Conservation (phyloP, 805 yeast genomes). For the Candida andamanensis region DNA sequence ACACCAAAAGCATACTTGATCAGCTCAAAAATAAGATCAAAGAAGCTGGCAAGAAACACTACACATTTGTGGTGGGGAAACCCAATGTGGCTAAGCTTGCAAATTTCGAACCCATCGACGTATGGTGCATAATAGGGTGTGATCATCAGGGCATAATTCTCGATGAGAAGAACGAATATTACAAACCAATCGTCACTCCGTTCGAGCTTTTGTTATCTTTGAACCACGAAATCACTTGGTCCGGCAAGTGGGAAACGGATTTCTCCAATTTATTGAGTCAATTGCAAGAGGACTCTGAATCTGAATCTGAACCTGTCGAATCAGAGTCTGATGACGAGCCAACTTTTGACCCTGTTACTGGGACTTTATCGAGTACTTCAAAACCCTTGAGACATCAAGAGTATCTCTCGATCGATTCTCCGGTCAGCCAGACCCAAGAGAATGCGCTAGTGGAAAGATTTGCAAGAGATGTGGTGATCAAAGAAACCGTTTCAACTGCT, state of each 20-base stretch:
- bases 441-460: conserved; percentile 49
- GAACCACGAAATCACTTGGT: conserved; percentile 74
- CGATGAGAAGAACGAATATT: conserved; percentile 74
- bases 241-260: conserved; percentile 89
- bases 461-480: conserved; percentile 57
- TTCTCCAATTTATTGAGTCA: conserved; percentile 50
- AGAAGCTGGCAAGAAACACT: conserved; percentile 83
- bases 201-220: conserved; percentile 84
- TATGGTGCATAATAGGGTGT: conserved; percentile 94
- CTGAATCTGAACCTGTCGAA: conserved; percentile 21
- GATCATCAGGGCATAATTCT: conserved; percentile 88
- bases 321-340: conserved; percentile 47
- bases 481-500: conserved; percentile 83
- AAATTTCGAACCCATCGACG: conserved; percentile 88
- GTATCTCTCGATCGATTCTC: conserved; percentile 42
- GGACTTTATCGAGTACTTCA: conserved; percentile 61
- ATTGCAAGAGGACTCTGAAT: conserved; percentile 27
- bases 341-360: conserved; percentile 84
- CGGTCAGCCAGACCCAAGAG: conserved; percentile 11
- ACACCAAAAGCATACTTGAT: conserved; percentile 64
- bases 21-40: conserved; percentile 56
- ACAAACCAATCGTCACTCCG: conserved; percentile 90
- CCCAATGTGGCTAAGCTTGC: conserved; percentile 97
- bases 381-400: conserved; percentile 72
- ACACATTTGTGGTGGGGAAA: conserved; percentile 93